Evolutionary conservation across 2,329 filamentous ascomycete species (phyloP).

Genomic region (Gnomoniopsis smithogilvyi): DNA sequence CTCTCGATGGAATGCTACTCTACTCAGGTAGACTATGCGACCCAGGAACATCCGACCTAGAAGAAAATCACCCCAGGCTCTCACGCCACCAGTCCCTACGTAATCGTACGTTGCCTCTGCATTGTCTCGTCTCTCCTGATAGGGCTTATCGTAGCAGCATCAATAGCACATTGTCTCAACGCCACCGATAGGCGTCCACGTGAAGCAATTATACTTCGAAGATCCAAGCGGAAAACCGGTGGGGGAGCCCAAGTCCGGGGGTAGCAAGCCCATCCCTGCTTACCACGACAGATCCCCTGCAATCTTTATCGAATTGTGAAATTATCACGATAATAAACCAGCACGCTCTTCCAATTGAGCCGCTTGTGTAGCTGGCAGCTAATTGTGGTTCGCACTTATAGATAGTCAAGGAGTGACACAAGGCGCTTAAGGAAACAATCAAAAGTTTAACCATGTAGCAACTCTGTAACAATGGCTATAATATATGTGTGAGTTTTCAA

Average conservation of each 20-base stretch:
- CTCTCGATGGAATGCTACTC: not conserved
- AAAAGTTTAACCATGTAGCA: no score
- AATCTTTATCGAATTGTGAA: not conserved
- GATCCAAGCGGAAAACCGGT: not conserved
- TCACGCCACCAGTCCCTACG: not conserved
- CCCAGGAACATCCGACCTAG: not conserved
- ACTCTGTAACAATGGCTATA: no score
- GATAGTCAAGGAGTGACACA: no score
- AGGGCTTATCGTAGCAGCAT: not conserved
- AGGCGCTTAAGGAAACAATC: no score
- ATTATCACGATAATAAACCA: no score
- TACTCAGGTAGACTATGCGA: not conserved
- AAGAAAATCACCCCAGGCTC: not conserved
- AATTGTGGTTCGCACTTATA: no score
- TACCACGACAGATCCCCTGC: not conserved
- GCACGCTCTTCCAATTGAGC: no score
- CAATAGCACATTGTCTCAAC: not conserved
- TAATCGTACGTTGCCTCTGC: not conserved
- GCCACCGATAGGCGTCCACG: slow-evolving; percentile 6
- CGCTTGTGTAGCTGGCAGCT: no score
- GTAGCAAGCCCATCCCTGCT: not conserved
- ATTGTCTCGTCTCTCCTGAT: not conserved
- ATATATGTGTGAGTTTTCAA: no score
- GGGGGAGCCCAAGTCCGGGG: no score
- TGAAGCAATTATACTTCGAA: not conserved